Base-by-base conservation (phyloP, 1,139 yeast genomes). In the Geotrichum restrictum region DNA sequence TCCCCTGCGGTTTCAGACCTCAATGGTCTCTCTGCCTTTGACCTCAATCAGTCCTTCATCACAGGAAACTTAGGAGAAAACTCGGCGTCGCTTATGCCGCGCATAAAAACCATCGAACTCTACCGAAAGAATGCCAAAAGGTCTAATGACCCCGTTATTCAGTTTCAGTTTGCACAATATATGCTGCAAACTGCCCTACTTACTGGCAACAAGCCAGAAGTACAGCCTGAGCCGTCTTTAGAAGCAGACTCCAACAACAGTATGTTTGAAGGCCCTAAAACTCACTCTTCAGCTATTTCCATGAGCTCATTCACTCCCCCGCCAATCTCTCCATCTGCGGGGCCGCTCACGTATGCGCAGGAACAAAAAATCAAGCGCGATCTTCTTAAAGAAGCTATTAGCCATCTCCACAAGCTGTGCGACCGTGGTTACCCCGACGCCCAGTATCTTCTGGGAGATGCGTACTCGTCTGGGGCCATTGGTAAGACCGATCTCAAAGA, bases 141-240 rank as follows among this genome's bases (percentile, higher is more conserved):
- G 63, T 80, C 91, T 14, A 84, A 83, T 63, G 96, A 91, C 64
- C 95, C 97, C 1, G 81, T 80, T 24, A 85, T 88, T 18, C 79
- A 89, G 62, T 88, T 88, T 69, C 93, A 88, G 64, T 89, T 88
- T 65, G 96, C 97, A 1, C 95, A 89, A 69, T 88, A 86, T 67
- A 84, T 87, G 85, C 73, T 88, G 51, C 94, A 88, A 68, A 86
- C 95, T 1, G 96, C 95, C 1, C 74, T 88, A 45, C 59, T 63
- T 31, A 64, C 67, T 1, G 61, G 60, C 8, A 49, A 41, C 19
- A 27, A 44, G 14, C 29, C 29, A 22, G 39, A 22, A 11, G 16
- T 37, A 2, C 37, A 21, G 24, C 39, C 14, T 24, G 31, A 49
- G 3, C 8, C 29, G 8, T 37, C 42, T 11, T 24, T 38, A 18